Percentiles rank a stretch among this genome's conserved stretches.
Evolutionary conservation across 78 protist species (phyloP).

Genomic region (Dictyostelium brefeldianum): DNA sequence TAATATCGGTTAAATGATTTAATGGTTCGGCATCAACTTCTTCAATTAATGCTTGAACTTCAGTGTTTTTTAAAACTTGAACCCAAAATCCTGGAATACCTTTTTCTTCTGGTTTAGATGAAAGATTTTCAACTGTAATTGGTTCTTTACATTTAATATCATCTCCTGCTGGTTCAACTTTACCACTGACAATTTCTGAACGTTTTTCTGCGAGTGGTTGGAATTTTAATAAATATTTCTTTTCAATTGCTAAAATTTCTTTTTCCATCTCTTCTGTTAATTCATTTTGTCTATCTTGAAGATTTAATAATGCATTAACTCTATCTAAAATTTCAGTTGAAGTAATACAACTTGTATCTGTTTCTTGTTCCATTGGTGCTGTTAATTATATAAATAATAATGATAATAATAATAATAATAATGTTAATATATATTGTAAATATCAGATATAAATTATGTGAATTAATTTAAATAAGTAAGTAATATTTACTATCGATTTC

Average conservation of each 20-base stretch:
- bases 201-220: conserved; percentile 57
- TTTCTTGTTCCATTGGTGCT: neutral
- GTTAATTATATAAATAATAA: too few relatives aligned
- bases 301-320: conserved; percentile 52
- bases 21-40: conserved; percentile 38
- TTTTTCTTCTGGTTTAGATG: conserved; percentile 21
- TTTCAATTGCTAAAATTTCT: conserved; percentile 42
- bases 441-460: too few relatives aligned
- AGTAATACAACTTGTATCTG: conserved; percentile 7
- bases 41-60: conserved; percentile 15
- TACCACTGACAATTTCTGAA: conserved; percentile 54
- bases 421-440: too few relatives aligned
- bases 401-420: neutral
- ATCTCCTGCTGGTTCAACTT: conserved; percentile 40
- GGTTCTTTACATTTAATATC: conserved; percentile 48
- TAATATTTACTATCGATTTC: neutral
- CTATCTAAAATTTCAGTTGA: conserved; percentile 54
- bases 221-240: conserved; percentile 40
- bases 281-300: conserved; percentile 28
- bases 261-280: conserved; percentile 25
- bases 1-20: conserved; percentile 13
- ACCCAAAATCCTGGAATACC: conserved; percentile 84
- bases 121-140: conserved; percentile 16
- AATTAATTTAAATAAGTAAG: too few relatives aligned
- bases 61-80: conserved; percentile 30